Evolutionary conservation across 2,329 filamentous ascomycete genomes (phyloP), one percentile per base, ranked within the genome.

Genomic region (Claviceps pusilla): DNA sequence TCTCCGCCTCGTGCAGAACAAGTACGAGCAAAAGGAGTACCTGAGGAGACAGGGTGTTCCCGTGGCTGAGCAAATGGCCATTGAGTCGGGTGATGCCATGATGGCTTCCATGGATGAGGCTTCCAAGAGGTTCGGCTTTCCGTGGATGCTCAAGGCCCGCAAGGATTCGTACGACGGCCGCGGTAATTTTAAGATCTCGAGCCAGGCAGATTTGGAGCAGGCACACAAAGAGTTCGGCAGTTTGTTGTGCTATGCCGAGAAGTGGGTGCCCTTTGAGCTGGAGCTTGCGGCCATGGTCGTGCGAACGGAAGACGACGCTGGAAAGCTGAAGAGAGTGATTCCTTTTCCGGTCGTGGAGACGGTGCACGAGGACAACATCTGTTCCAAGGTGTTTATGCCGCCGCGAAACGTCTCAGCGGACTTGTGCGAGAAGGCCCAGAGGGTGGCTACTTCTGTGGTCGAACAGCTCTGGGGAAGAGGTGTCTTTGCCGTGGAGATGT

Each of bases 401-500:
- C 87, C 91, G 1, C 79, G 90, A 42, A 76, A 79, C 7, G 82
- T 94, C 3, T 74, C 82, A 1, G 70, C 75, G 1, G 69, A 74
- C 1, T 75, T 86, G 43, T 78, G 79, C 57, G 69, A 80, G 59
- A 72, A 79, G 62, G 90, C 90, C 0, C 83, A 89, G 64, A 77
- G 83, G 46, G 76, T 96, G 0, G 93, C 90, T 0, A 80, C 82
- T 60, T 82, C 86, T 55, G 90, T 93, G 11, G 82, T 96, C 28
- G 77, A 79, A 46, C 84, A 81, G 52, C 85, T 98, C 54, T 83
- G 83, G 73, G 93, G 93, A 52, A 85, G 93, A 58, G 93, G 93
- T 59, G 87, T 95, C 37, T 98, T 96, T 68, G 93, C 91, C 0
- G 91, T 97, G 0, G 93, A 98, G 71, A 87, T 97, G 82, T 98